Evolutionary conservation across 2,329 filamentous ascomycete species (phyloP).

Genomic region (Hymenoscyphus fraxineus): DNA sequence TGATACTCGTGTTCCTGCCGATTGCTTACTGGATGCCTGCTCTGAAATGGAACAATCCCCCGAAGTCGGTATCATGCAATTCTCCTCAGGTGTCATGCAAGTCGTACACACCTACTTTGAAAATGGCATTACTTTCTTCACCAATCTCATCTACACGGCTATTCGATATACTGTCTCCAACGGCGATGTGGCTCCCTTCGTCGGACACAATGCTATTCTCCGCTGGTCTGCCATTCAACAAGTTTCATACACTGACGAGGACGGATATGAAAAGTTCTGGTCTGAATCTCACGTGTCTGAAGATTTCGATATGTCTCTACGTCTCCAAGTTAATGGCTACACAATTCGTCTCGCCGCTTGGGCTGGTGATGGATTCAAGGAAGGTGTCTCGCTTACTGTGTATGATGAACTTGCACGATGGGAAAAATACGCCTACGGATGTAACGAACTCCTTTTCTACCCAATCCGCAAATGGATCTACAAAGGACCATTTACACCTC

Average conservation of each 20-base stretch:
- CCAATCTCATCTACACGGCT: conserved; percentile 71
- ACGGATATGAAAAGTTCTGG: conserved; percentile 77
- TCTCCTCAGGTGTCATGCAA: conserved; percentile 75
- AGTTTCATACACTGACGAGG: conserved; percentile 65
- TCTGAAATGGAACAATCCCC: conserved; percentile 79
- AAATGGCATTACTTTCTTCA: conserved; percentile 68
- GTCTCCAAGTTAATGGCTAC: conserved; percentile 69
- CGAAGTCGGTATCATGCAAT: conserved; percentile 75
- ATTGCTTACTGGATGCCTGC: conserved; percentile 74
- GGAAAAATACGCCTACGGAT: conserved; percentile 85
- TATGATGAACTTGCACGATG: conserved; percentile 81
- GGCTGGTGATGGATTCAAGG: conserved; percentile 74
- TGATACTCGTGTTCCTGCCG: conserved; percentile 71
- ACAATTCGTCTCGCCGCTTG: conserved; percentile 70
- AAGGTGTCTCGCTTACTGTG: conserved; percentile 78
- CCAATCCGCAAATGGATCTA: conserved; percentile 70
- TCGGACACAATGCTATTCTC: conserved; percentile 75
- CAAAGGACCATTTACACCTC: conserved; percentile 71
- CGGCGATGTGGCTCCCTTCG: conserved; percentile 73
- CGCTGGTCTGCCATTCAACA: conserved; percentile 74
- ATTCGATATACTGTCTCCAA: conserved; percentile 75
- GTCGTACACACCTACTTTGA: conserved; percentile 71
- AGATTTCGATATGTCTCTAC: conserved; percentile 78
- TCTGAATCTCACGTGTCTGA: conserved; percentile 76
- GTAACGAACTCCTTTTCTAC: conserved; percentile 78